Conservation (phyloP, 129 eudicot species). For the Chrysanthemum lavandulifolium region DNA sequence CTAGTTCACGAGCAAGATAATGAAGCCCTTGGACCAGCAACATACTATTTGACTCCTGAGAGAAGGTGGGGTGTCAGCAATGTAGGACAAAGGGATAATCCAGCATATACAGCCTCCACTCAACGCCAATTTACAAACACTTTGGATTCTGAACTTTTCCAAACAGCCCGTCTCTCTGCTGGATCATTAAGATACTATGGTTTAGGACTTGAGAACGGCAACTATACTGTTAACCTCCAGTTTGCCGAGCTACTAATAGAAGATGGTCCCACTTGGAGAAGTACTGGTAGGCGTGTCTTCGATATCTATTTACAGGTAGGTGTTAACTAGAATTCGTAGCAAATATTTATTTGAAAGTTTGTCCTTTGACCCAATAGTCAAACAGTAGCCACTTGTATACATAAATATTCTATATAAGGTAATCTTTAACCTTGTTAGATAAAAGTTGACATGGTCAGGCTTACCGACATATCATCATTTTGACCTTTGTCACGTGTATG, state of each 20-base stretch:
- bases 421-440: too few relatives aligned
- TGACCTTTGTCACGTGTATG: too few relatives aligned
- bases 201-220: slow-evolving; percentile 70
- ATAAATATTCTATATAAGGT: too few relatives aligned
- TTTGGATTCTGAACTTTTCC: slow-evolving; percentile 66
- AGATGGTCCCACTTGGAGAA: slow-evolving; percentile 45
- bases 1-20: slow-evolving; percentile 49
- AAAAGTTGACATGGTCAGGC: too few relatives aligned
- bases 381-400: too few relatives aligned
- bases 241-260: slow-evolving; percentile 56
- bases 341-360: neutral
- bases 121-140: slow-evolving; percentile 50
- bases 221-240: slow-evolving; percentile 56
- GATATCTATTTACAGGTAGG: slow-evolving; percentile 73
- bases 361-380: too few relatives aligned
- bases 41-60: slow-evolving; percentile 39
- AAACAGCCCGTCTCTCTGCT: slow-evolving; percentile 64
- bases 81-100: slow-evolving; percentile 54
- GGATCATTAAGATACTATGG: slow-evolving; percentile 87
- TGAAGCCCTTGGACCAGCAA: slow-evolving; percentile 57
- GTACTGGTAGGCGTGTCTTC: slow-evolving; percentile 73
- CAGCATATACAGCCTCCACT: slow-evolving; percentile 25
- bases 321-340: neutral
- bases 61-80: slow-evolving; percentile 86
- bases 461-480: too few relatives aligned